Evolutionary conservation across 139 green algal species (phyloP).

Genomic region (Edaphochlamys debaryana): DNA sequence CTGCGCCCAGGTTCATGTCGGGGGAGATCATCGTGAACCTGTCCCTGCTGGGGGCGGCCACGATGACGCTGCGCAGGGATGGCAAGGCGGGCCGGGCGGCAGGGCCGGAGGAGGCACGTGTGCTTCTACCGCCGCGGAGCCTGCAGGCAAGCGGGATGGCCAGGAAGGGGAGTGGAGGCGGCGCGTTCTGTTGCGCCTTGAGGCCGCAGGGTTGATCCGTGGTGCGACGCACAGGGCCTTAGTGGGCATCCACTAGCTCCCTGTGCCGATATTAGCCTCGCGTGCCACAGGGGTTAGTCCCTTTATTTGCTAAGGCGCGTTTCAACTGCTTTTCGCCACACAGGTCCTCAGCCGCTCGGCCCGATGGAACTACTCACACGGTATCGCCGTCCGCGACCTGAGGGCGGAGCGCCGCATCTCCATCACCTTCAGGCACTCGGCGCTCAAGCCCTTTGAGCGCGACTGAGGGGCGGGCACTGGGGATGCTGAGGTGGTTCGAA

Average conservation of each 20-base stretch:
- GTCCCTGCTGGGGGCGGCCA: constrained; percentile 24
- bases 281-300: too few relatives aligned
- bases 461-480: too few relatives aligned
- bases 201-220: too few relatives aligned
- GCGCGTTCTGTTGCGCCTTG: too few relatives aligned
- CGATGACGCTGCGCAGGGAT: constrained; percentile 42
- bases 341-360: constrained; percentile 38
- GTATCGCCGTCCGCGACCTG: constrained; percentile 34
- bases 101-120: background rate
- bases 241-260: too few relatives aligned
- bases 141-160: constrained; percentile 32
- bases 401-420: constrained; percentile 25
- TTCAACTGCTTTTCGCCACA: too few relatives aligned
- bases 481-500: too few relatives aligned
- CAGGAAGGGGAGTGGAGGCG: background rate
- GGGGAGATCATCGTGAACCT: constrained; percentile 52
- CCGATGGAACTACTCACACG: constrained; percentile 57
- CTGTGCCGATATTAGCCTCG: too few relatives aligned
- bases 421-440: constrained; percentile 44
- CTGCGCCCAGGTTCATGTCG: constrained; percentile 43
- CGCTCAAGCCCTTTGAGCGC: constrained; percentile 2
- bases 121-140: background rate
- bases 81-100: background rate
- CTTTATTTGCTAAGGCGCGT: too few relatives aligned
- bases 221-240: background rate